phyloP scores from a whole-genome alignment of 768 basidiomycete species.

The Podaxis sp. region DNA sequence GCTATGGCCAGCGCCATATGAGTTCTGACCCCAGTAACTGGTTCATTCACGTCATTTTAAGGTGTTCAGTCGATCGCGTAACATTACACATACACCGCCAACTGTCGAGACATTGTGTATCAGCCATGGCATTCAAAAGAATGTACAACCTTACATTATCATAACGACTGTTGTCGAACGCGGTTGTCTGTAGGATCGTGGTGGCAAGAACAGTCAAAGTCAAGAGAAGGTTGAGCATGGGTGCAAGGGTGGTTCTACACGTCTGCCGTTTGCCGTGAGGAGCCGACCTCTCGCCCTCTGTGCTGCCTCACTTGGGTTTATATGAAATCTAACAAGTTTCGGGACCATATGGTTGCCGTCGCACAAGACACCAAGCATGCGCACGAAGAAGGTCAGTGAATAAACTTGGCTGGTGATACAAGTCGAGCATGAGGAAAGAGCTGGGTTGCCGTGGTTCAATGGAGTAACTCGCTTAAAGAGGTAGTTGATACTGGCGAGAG shows the following conservation, averaged over 20 bases:
- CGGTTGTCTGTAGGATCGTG: conserved; percentile 20
- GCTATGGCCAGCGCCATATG: conserved; percentile 57
- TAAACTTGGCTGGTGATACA: not conserved
- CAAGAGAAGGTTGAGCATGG: not conserved
- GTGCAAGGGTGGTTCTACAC: not conserved
- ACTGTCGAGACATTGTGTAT: conserved; percentile 28
- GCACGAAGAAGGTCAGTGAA: conserved; percentile 3
- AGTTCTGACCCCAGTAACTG: conserved; percentile 78
- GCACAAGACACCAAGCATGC: not conserved
- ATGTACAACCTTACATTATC: conserved; percentile 51
- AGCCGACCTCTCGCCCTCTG: not conserved
- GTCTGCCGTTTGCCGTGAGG: not conserved
- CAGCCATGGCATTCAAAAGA: not conserved
- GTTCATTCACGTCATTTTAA: not conserved
- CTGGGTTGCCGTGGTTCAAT: conserved; percentile 3
- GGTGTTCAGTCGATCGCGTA: not conserved
- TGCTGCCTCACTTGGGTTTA: not conserved
- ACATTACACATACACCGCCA: conserved; percentile 46
- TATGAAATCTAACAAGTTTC: not conserved
- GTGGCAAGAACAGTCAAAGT: conserved; percentile 5
- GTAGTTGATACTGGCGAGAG: not conserved
- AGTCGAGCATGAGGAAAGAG: not conserved
- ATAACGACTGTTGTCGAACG: conserved; percentile 55
- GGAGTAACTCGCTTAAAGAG: conserved; percentile 5
- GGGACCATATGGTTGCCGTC: not conserved